These are phyloP conservation scores for Oldenlandia corymbosa DNA, from an alignment of 257 asterid species.

Conservation along the genomic window DNA sequence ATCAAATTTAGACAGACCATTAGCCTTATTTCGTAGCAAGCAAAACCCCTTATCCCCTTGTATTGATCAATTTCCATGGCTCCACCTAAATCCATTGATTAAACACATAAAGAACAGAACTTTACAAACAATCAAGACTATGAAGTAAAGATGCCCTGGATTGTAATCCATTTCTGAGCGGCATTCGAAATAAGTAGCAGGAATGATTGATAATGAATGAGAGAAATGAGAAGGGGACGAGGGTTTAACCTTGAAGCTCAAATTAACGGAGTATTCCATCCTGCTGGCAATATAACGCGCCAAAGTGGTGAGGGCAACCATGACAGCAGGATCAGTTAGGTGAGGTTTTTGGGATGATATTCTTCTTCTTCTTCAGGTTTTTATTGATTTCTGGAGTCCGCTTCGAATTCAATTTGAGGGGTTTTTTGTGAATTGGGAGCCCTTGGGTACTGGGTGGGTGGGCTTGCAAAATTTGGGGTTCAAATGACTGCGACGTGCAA, in stretches of 20 bases:
- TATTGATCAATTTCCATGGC: too few species aligned
- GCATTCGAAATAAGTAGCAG: not conserved
- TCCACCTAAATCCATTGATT: too few species aligned
- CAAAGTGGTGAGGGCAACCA: constrained; percentile 66
- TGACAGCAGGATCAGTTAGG: constrained; percentile 19
- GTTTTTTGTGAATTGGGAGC: too few species aligned
- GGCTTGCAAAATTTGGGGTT: too few species aligned
- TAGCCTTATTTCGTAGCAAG: too few species aligned
- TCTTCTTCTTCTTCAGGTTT: not conserved
- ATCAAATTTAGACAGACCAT: too few species aligned
- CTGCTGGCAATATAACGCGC: constrained; percentile 51
- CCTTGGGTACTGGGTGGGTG: too few species aligned
- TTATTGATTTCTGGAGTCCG: too few species aligned
- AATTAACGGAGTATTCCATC: constrained; percentile 44
- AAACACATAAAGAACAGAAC: not conserved
- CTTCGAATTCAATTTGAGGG: too few species aligned
- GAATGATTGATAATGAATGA: not conserved
- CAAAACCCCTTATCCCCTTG: too few species aligned
- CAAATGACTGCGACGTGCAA: too few species aligned
- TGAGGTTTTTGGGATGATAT: not conserved
- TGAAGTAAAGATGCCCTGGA: not conserved
- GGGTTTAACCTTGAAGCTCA: constrained; percentile 44
- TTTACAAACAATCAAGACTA: not conserved
- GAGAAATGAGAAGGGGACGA: constrained; percentile 4
- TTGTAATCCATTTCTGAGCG: not conserved